Evolutionary conservation across 192 early-diverging fungal species (phyloP).

Genomic region (Coemansia sp.): DNA sequence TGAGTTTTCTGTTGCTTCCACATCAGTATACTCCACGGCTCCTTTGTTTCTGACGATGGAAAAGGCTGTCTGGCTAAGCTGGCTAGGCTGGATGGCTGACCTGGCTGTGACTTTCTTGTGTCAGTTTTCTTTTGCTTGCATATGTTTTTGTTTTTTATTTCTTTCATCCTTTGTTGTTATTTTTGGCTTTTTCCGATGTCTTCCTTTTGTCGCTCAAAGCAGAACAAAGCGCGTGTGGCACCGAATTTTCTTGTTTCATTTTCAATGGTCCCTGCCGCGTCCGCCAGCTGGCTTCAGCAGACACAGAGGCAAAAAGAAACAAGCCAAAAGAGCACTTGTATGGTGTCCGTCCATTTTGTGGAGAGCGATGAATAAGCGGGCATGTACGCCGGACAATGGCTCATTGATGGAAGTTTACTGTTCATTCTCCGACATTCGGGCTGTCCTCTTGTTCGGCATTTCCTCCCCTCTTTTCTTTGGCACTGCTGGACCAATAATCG

Average conservation of each 20-base stretch:
- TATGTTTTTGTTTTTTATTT: neutral
- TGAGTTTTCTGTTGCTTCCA: neutral
- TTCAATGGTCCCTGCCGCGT: neutral
- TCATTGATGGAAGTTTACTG: constrained; percentile 3
- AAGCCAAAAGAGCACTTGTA: neutral
- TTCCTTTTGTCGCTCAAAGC: neutral
- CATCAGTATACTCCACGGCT: neutral
- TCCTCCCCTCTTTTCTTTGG: neutral
- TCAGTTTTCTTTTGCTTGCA: no score
- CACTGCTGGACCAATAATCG: neutral
- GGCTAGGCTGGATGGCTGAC: no score
- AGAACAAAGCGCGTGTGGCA: neutral
- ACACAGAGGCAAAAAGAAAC: no score
- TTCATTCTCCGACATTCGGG: constrained; percentile 11
- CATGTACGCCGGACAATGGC: constrained; percentile 1
- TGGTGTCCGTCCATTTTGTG: neutral
- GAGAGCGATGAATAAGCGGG: neutral
- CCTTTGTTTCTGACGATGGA: neutral
- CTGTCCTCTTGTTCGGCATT: neutral
- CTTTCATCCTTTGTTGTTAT: neutral
- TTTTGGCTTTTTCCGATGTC: neutral
- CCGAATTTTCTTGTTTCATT: neutral
- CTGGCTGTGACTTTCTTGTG: no score
- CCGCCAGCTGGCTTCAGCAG: neutral
- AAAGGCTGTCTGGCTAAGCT: neutral